Evolutionary conservation across 202 grass and related monocot species (phyloP).

Genomic region (Dendrocalamus latiflorus): DNA sequence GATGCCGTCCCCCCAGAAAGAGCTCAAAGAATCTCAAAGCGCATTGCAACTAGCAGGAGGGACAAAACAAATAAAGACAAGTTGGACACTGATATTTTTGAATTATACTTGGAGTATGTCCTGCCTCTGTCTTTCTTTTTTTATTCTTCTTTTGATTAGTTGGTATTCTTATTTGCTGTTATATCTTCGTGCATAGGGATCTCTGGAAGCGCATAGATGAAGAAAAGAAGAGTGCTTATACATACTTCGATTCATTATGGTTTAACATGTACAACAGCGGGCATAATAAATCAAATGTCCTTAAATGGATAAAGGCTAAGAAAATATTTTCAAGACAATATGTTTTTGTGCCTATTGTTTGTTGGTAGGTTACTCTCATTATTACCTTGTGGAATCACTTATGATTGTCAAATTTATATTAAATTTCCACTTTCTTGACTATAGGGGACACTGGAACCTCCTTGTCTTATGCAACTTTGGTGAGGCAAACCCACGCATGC

Average conservation of each 20-base stretch:
- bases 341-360: no score
- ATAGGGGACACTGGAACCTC: constrained; percentile 89
- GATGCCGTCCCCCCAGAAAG: constrained; percentile 10
- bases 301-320: no score
- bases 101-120: constrained; percentile 84
- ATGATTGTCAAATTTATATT: neutral
- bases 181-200: constrained; percentile 44
- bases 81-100: constrained; percentile 63
- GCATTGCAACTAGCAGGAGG: constrained; percentile 33
- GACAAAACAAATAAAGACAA: constrained; percentile 51
- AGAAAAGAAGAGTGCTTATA: constrained; percentile 59
- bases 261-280: constrained; percentile 63
- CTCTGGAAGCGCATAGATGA: constrained; percentile 70
- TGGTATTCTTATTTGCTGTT: constrained; percentile 22
- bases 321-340: no score
- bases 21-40: constrained; percentile 17
- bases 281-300: constrained; percentile 57
- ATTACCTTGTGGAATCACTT: no score
- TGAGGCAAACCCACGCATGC: constrained; percentile 63
- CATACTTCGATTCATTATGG: constrained; percentile 92
- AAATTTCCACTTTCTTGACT: constrained; percentile 17
- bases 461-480: constrained; percentile 91
- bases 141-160: neutral
- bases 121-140: neutral
- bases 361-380: no score